A percentile compares a stretch with the other conserved stretches of the same genome.
Evolutionary conservation across 2,329 filamentous ascomycete species (phyloP).

Genomic region (Zymoseptoria brevis): DNA sequence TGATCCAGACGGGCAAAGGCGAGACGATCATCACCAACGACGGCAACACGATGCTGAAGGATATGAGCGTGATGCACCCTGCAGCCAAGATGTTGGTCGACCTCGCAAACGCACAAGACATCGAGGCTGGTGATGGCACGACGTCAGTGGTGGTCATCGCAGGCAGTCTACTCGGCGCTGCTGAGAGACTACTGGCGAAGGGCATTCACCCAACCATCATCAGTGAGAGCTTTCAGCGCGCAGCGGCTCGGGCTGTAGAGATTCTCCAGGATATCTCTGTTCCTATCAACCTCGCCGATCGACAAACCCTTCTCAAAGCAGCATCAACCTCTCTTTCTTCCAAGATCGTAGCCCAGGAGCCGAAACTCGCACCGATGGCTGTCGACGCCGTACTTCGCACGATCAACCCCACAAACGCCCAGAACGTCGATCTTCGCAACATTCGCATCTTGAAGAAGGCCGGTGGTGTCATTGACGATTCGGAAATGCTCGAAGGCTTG

Average conservation of each 20-base stretch:
- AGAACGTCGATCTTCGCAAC: conserved; percentile 94
- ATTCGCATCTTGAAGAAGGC: conserved; percentile 97
- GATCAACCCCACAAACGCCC: conserved; percentile 89
- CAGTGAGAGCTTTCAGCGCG: conserved; percentile 93
- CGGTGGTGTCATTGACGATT: conserved; percentile 96
- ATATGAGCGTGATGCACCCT: conserved; percentile 99
- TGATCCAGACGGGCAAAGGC: conserved; percentile 95
- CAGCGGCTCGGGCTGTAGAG: conserved; percentile 78
- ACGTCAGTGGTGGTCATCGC: conserved; percentile 98
- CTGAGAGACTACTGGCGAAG: conserved; percentile 83
- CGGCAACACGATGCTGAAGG: conserved; percentile 97
- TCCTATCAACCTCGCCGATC: conserved; percentile 82
- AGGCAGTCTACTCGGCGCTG: conserved; percentile 86
- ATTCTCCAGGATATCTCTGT: conserved; percentile 93
- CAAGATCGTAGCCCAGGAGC: conserved; percentile 97
- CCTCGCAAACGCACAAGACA: conserved; percentile 91
- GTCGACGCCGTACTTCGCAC: conserved; percentile 94
- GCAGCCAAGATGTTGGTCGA: conserved; percentile 99
- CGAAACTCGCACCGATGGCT: conserved; percentile 93
- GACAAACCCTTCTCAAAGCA: conserved; percentile 83
- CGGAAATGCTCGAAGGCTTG: conserved; percentile 90
- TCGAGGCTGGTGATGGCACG: conserved; percentile 95
- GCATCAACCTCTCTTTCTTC: conserved; percentile 95
- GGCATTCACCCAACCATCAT: conserved; percentile 96
- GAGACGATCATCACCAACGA: conserved; percentile 99